These are phyloP conservation scores for Xylaria castorea DNA, from an alignment of 495 filamentous ascomycete species.

Conservation along the genomic window DNA sequence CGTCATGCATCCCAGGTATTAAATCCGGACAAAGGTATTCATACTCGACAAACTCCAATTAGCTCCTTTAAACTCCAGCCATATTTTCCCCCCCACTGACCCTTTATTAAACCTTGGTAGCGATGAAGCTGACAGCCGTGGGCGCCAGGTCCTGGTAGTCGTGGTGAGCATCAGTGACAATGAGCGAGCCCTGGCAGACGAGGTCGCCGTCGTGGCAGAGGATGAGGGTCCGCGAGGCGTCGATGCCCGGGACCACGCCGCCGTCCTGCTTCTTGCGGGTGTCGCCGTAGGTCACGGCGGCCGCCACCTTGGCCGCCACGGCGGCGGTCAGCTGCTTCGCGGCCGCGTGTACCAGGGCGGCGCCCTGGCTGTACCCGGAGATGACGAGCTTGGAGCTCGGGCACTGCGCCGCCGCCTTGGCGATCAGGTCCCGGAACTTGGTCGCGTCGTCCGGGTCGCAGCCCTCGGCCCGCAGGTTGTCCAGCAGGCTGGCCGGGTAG, in stretches of 20 bases:
- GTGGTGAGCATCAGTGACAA: slow-evolving; percentile 56
- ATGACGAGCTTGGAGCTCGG: slow-evolving; percentile 47
- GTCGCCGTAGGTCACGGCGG: slow-evolving; percentile 63
- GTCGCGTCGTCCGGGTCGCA: slow-evolving; percentile 45
- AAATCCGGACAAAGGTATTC: background rate
- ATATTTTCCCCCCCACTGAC: background rate
- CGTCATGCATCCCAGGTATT: background rate
- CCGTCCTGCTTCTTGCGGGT: slow-evolving; percentile 62
- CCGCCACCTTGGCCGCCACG: slow-evolving; percentile 57
- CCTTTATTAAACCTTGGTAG: slow-evolving; percentile 33
- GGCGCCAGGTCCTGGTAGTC: slow-evolving; percentile 47
- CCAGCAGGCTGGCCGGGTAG: slow-evolving; percentile 45
- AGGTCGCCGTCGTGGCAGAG: slow-evolving; percentile 60
- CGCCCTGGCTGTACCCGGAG: slow-evolving; percentile 61
- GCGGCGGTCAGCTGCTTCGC: slow-evolving; percentile 48
- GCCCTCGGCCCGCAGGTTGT: slow-evolving; percentile 44
- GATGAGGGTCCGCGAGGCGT: slow-evolving; percentile 51
- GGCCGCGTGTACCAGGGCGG: slow-evolving; percentile 59
- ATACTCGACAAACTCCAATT: background rate
- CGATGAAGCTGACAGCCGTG: slow-evolving; percentile 44
- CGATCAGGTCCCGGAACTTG: slow-evolving; percentile 44
- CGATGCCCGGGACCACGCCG: slow-evolving; percentile 55
- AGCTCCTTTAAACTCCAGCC: background rate
- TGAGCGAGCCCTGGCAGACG: slow-evolving; percentile 59
- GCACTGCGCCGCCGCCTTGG: slow-evolving; percentile 42